These are phyloP conservation scores for Gynochthodes officinalis DNA, from an alignment of 257 asterid genomes.

Conservation along the genomic window DNA sequence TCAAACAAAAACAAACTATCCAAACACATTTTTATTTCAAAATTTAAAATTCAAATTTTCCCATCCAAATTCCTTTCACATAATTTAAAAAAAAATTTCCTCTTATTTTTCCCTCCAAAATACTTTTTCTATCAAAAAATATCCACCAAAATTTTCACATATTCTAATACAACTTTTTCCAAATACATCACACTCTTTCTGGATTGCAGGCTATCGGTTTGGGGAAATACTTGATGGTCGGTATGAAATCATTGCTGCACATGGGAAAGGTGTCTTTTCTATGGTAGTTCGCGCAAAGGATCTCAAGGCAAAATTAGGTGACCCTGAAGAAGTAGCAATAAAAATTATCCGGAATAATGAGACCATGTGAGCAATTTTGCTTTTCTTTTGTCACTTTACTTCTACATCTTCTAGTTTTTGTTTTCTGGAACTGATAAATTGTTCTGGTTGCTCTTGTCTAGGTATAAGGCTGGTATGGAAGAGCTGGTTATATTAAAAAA, in stretches of 20 bases:
- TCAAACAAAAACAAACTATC: no score
- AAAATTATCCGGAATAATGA: conserved; percentile 93
- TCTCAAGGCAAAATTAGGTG: conserved; percentile 72
- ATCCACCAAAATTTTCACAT: no score
- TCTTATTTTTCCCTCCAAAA: no score
- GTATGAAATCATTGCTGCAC: conserved; percentile 95
- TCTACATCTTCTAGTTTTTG: background rate
- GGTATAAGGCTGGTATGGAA: conserved; percentile 99
- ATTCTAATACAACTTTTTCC: no score
- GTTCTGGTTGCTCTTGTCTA: conserved; percentile 16
- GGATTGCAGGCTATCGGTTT: conserved; percentile 72
- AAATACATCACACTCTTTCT: no score
- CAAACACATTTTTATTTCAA: no score
- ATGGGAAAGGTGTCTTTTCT: conserved; percentile 98
- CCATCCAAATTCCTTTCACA: no score
- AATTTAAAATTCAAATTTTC: no score
- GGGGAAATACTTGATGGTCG: conserved; percentile 93
- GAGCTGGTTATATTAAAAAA: conserved; percentile 87
- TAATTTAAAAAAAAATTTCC: no score
- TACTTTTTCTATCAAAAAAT: no score
- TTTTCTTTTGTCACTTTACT: conserved; percentile 22
- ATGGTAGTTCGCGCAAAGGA: conserved; percentile 96
- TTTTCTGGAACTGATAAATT: background rate
- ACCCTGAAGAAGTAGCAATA: conserved; percentile 89
- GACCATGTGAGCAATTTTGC: conserved; percentile 60